Evolutionary conservation across 345 rosid species (phyloP), one percentile per base, ranked within the genome.

Genomic region (Cardamine resedifolia): DNA sequence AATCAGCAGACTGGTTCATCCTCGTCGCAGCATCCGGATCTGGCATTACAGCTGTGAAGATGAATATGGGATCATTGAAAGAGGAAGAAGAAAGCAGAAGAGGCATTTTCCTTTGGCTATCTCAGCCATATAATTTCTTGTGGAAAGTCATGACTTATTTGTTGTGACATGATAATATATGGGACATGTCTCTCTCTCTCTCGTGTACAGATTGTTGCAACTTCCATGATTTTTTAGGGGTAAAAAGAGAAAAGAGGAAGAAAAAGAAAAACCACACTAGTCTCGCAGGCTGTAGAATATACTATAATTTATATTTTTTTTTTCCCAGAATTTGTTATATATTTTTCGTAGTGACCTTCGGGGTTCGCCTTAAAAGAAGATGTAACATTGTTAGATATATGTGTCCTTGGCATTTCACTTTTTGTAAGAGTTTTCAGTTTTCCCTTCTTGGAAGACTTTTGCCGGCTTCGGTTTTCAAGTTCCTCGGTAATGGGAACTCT

Each of bases 11-110:
- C 86, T 20, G 85, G 87, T 73, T 87, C 99, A 14, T 81, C 89
- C 61, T 85, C 97, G 10, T 81, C 88, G 1, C 89, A 79, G 78
- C 91, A 88, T 70, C 97, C 96, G 0, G 96, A 91, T 82, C 81
- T 91, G 79, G 97, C 90, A 50, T 81, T 94, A 66, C 98, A 94
- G 83, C 92, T 94, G 10, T 94, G 77, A 88, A 68, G 81, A 89
- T 85, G 92, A 34, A 20, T 58, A 58, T 71, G 58, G 58, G 52
- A 28, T 56, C 5, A 55, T 28, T 27, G 60, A 11, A 34, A 63
- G 62, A 49, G 7, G 23, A 28, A 58, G 58, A 68, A 61, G 75
- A 76, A 57, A 3, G 28, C 20, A 58, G 57, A 68, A 62, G 75
- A 71, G 50, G 57, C 76, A 65, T 50, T 24, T 41, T 65, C 72